Percentiles rank a stretch among this genome's conserved stretches.
These are phyloP conservation scores for Reticulascus tulasneorum DNA, from an alignment of 2,329 filamentous ascomycete genomes.

Conservation along the genomic window DNA sequence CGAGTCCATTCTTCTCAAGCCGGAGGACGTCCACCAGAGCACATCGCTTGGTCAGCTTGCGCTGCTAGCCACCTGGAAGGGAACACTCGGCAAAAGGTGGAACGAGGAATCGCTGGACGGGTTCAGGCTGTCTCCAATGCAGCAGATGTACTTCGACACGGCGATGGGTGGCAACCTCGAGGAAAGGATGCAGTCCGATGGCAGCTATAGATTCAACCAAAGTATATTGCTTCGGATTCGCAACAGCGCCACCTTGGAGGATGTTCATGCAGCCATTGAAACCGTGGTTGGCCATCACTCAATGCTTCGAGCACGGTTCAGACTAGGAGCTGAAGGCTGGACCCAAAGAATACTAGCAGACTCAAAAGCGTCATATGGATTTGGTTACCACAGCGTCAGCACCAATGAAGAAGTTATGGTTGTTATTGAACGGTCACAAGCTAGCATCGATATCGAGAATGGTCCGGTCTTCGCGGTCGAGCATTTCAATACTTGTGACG, in stretches of 20 bases:
- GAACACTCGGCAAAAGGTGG: conserved; percentile 23
- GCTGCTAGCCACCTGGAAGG: conserved; percentile 27
- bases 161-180: conserved; percentile 33
- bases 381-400: conserved; percentile 36
- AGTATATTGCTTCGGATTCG: conserved; percentile 44
- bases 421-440: conserved; percentile 37
- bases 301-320: conserved; percentile 48
- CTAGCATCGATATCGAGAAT: conserved; percentile 41
- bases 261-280: conserved; percentile 44
- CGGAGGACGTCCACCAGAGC: conserved; percentile 32
- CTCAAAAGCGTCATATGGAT: conserved; percentile 37
- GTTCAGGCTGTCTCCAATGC: conserved; percentile 50
- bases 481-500: conserved; percentile 41
- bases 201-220: conserved; percentile 46
- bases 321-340: conserved; percentile 35
- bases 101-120: conserved; percentile 28
- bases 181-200: conserved; percentile 23
- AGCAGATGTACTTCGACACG: conserved; percentile 49
- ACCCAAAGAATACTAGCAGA: conserved; percentile 39
- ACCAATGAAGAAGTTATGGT: conserved; percentile 36
- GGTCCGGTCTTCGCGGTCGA: conserved; percentile 49
- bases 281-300: conserved; percentile 46
- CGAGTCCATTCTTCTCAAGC: conserved; percentile 31
- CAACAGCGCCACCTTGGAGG: conserved; percentile 33
- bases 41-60: conserved; percentile 35